A percentile compares a stretch with the other conserved stretches of the same genome.
phyloP scores from a whole-genome alignment of 345 rosid species.

The Mangifera indica region DNA sequence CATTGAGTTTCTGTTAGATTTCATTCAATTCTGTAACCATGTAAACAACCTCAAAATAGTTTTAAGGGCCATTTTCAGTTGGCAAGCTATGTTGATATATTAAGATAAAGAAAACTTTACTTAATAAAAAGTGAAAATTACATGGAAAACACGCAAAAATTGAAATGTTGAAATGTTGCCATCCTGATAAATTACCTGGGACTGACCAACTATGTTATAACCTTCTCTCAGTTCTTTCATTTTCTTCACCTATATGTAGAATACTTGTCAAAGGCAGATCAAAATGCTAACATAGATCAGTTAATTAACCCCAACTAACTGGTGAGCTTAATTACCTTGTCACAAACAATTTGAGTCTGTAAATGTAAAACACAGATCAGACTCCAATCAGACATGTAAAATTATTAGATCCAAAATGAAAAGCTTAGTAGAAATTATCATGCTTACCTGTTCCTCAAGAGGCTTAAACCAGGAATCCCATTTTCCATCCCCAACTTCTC shows the following conservation, averaged over 20 bases:
- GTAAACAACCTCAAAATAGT: too few relatives aligned
- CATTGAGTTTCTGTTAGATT: neutral
- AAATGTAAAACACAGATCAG: constrained; percentile 15
- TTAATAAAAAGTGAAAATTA: too few relatives aligned
- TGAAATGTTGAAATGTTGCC: neutral
- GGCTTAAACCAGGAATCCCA: constrained; percentile 95
- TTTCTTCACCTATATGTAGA: constrained; percentile 53
- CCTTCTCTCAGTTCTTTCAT: constrained; percentile 79
- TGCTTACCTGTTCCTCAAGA: constrained; percentile 61
- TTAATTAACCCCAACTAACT: neutral
- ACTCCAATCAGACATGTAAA: neutral
- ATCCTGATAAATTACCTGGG: constrained; percentile 54
- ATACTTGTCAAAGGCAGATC: constrained; percentile 17
- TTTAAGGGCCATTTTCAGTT: too few relatives aligned
- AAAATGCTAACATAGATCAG: constrained; percentile 2
- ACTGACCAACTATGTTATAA: constrained; percentile 83
- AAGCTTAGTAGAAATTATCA: neutral
- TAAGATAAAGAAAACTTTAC: too few relatives aligned
- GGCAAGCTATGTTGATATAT: too few relatives aligned
- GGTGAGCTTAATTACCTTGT: constrained; percentile 44
- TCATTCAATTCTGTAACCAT: too few relatives aligned
- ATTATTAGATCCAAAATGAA: constrained; percentile 3
- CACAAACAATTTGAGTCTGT: constrained; percentile 63
- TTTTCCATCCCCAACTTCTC: constrained; percentile 84
- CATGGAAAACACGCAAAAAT: neutral